Evolutionary conservation across 306 rosid genomes (phyloP).

Genomic region (Gynostemma pentaphyllum): DNA sequence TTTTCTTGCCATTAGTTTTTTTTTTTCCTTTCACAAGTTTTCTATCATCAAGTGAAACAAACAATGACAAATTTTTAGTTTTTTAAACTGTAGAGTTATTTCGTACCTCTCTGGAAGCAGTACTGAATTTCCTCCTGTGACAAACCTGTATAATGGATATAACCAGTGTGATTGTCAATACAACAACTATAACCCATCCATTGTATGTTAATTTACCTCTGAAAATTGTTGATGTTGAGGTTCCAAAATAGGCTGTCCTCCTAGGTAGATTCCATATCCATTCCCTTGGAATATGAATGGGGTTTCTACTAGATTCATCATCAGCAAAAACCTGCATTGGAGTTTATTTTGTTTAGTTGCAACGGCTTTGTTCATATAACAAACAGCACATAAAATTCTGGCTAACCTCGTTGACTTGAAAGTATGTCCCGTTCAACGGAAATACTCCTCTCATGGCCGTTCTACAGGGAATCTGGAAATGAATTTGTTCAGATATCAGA

Average conservation of each 20-base stretch:
- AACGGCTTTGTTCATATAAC: neutral
- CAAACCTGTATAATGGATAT: conserved; percentile 20
- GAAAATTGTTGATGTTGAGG: conserved; percentile 27
- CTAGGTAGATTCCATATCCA: conserved; percentile 30
- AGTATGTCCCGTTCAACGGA: conserved; percentile 70
- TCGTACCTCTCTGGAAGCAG: conserved; percentile 35
- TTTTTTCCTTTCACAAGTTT: too few species aligned
- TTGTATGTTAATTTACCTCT: conserved; percentile 25
- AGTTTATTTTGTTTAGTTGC: neutral
- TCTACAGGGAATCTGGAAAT: conserved; percentile 50
- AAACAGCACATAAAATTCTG: neutral
- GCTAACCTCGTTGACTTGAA: conserved; percentile 68
- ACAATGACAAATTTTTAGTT: too few species aligned
- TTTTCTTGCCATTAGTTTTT: too few species aligned
- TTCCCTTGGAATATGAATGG: conserved; percentile 36
- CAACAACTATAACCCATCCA: neutral
- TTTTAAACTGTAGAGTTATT: too few species aligned
- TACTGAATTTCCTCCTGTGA: neutral
- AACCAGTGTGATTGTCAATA: neutral
- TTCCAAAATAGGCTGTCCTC: conserved; percentile 31
- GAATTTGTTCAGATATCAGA: neutral
- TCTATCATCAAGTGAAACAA: too few species aligned
- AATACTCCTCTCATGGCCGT: conserved; percentile 48
- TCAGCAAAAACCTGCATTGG: conserved; percentile 41
- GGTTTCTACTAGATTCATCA: conserved; percentile 30